A percentile compares a stretch with the other conserved stretches of the same genome.
These are phyloP conservation scores for Stipa capillata DNA, from an alignment of 176 grass and related monocot species.

Conservation along the genomic window DNA sequence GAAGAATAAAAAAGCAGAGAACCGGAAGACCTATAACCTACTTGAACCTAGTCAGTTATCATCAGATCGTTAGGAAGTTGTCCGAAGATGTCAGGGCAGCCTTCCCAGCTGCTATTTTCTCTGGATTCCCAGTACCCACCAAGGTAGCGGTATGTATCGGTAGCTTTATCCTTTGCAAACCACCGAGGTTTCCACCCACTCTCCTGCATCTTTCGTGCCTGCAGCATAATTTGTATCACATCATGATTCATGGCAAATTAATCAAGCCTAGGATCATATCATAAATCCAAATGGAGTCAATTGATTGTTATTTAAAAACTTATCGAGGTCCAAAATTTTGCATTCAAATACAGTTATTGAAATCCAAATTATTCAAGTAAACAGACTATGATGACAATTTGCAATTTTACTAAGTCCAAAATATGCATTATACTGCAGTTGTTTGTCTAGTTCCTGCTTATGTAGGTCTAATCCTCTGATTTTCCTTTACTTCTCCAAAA, in stretches of 20 bases:
- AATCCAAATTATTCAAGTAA: no score
- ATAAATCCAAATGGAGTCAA: neutral
- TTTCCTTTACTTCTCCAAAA: neutral
- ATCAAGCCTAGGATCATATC: neutral
- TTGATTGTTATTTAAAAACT: neutral
- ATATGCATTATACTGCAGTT: neutral
- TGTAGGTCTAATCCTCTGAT: neutral
- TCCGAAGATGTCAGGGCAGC: slow-evolving; percentile 84
- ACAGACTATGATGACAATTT: no score
- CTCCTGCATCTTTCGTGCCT: slow-evolving; percentile 99
- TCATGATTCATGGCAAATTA: neutral
- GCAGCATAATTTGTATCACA: slow-evolving; percentile 14
- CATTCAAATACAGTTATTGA: no score
- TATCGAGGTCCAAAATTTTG: neutral
- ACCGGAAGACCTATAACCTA: slow-evolving; percentile 33
- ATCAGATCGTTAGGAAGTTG: slow-evolving; percentile 65
- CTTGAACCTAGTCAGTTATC: slow-evolving; percentile 50
- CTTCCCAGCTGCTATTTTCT: slow-evolving; percentile 75
- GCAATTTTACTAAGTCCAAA: neutral
- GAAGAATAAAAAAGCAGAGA: slow-evolving; percentile 22
- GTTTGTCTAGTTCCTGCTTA: neutral
- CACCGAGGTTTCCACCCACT: slow-evolving; percentile 95
- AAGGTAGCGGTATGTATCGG: slow-evolving; percentile 63
- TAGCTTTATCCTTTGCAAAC: slow-evolving; percentile 91
- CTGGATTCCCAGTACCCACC: slow-evolving; percentile 98